Conservation (phyloP, 805 yeast genomes). For the Kluyveromyces aestuarii region DNA sequence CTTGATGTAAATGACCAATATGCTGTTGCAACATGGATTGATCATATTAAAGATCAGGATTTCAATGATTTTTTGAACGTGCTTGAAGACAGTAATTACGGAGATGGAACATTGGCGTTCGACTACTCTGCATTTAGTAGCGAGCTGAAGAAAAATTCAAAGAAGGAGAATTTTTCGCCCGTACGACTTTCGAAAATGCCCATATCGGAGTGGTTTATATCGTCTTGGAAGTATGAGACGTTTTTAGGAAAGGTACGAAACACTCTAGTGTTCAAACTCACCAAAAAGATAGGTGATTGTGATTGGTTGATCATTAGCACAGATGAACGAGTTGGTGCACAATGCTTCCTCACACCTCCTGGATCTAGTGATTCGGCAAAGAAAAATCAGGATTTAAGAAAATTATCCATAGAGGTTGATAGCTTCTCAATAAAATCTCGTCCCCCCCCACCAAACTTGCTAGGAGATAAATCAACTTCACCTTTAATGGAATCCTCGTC, state of each 20-base stretch:
- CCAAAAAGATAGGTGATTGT: constrained; percentile 32
- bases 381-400: background rate
- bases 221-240: constrained; percentile 34
- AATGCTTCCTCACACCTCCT: constrained; percentile 5
- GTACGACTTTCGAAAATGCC: constrained; percentile 30
- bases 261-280: constrained; percentile 29
- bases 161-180: constrained; percentile 12
- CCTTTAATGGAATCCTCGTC: constrained; percentile 5
- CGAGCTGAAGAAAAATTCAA: background rate
- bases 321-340: constrained; percentile 22
- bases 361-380: constrained; percentile 2
- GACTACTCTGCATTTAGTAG: constrained; percentile 7
- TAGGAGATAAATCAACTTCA: constrained; percentile 8
- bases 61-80: constrained; percentile 14
- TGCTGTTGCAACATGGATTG: constrained; percentile 19
- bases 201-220: constrained; percentile 33
- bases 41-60: constrained; percentile 14
- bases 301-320: constrained; percentile 31
- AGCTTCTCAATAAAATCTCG: constrained; percentile 4
- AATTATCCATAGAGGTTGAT: background rate
- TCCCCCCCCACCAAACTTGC: constrained; percentile 7
- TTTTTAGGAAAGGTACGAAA: constrained; percentile 28
- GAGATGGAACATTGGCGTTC: constrained; percentile 14
- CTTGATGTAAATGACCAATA: constrained; percentile 13
- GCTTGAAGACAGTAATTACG: constrained; percentile 12